Evolutionary conservation across 495 filamentous ascomycete species (phyloP), one percentile per base, ranked within the genome.

Genomic region (Aspergillus mulundensis): DNA sequence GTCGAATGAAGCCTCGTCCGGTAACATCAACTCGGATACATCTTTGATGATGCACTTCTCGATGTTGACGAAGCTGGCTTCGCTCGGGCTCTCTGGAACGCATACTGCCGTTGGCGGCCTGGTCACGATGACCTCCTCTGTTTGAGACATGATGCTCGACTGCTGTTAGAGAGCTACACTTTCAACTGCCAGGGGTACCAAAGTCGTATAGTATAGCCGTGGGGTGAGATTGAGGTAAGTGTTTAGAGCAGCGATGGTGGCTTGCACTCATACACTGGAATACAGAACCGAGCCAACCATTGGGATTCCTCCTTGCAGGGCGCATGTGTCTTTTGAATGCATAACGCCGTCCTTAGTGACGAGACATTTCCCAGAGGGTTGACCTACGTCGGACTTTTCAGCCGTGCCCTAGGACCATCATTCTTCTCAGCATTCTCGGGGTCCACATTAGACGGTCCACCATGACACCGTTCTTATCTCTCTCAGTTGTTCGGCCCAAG

Each of bases 141-240:
- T 59, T 39, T 44, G 53, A 50, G 67, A 69, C 68, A 71, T 70
- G 59, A 41, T 58, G 40, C 34, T 68, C 66, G 56, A 58, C 59
- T 19, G 32, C 59, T 36, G 54, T 50, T 53, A 56, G 24, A 36
- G 20, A 18, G 43, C 56, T 63, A 52, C 20, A 53, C 40, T 47
- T 34, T 20, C 36, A 32, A 1, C 32, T 19, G 30, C 42, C 12
- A 19, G 25, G 25, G 14, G n/a, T 47, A 47, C 32, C 32, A 4
- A 5, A 32, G 25, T 16, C 4, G n/a, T 44, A 44, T 32, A 32
- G 24, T 44, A 50, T 43, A 50, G 39, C 28, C 34, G 14, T 21
- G 46, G 23, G 24, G 19, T 25, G 14, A 25, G 32, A 49, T 24
- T 30, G 50, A 43, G 20, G 52, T 54, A 24, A 45, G 41, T 43